These are phyloP conservation scores for Solanum etuberosum DNA, from an alignment of 257 asterid genomes.

Conservation along the genomic window DNA sequence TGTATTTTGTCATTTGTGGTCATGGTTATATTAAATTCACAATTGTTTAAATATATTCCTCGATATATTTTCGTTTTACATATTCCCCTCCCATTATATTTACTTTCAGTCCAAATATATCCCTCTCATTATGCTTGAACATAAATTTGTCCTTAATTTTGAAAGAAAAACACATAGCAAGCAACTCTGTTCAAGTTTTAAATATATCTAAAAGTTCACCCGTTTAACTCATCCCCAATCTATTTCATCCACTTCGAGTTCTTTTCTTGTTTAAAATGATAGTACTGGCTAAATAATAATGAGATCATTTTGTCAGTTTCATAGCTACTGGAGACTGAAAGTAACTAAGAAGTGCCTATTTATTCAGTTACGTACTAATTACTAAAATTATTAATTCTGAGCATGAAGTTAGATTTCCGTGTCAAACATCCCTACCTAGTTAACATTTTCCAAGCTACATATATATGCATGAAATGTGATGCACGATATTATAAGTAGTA, in stretches of 20 bases:
- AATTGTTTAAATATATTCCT: background rate
- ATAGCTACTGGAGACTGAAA: background rate
- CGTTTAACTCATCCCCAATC: background rate
- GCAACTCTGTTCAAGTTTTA: too few relatives aligned
- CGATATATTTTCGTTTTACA: background rate
- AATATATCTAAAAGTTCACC: too few relatives aligned
- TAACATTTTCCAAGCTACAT: background rate
- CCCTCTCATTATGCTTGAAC: background rate
- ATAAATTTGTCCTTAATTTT: background rate
- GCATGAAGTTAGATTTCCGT: background rate
- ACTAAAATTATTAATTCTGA: background rate
- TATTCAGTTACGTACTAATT: too few relatives aligned
- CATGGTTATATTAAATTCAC: background rate
- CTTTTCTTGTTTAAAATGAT: background rate
- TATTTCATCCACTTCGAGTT: background rate
- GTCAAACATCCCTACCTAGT: background rate
- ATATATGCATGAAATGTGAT: background rate
- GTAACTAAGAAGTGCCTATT: background rate
- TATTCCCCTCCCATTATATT: rapidly evolving
- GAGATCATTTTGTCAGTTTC: background rate
- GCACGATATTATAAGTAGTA: background rate
- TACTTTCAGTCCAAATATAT: background rate
- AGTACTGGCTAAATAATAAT: background rate
- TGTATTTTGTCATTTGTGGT: background rate
- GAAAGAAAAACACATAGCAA: background rate